Evolutionary conservation across 495 filamentous ascomycete genomes (phyloP), one percentile per base, ranked within the genome.

Genomic region (Bryoglossum gracile): DNA sequence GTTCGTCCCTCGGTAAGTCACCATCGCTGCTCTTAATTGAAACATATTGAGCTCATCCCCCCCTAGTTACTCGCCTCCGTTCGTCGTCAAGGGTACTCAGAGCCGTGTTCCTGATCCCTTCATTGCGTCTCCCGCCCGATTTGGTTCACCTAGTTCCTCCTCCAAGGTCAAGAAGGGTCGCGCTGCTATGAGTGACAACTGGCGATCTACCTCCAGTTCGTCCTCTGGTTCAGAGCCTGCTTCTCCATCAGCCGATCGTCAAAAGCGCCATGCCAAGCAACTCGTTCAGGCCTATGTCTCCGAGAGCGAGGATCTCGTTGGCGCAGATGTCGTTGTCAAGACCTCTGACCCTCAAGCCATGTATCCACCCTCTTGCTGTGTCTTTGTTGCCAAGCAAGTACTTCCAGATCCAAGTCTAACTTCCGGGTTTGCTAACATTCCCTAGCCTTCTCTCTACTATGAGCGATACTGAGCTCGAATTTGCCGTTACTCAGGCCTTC

Each of bases 301-400:
- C 35, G 42, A 50, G 13, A 19, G 22, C 43, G 32, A 41, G 5
- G n/a, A n/a, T n/a, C 1, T 33, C 3, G 11, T 19, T 23, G 30
- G 30, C 9, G 51, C 22, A 13, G 14, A 51, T 16, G 35, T 55
- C 19, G 38, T 46, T 25, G 48, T 66, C 42, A 59, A 61, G 6
- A 58, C 63, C 44, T 63, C 72, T n/a, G 78, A 80, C 48, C 72
- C 77, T n/a, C 80, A 83, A 52, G 65, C 63, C 4, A 59, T 76
- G 38, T 78, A 75, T 39, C 71, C 72, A 5, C 65, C 76, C 2
- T 68, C 65, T 24, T 70, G 74, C 48, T 82, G 80, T 52, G 68
- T 82, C 13, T 82, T 84, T 50, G 76, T 82, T 36, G 80, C 80
- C 8, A 84, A 84, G 80, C 81, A 68, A 65, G 74, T 71, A 16